These are phyloP conservation scores for Fraxinus baroniana DNA, from an alignment of 305 asterid species.

Conservation along the genomic window DNA sequence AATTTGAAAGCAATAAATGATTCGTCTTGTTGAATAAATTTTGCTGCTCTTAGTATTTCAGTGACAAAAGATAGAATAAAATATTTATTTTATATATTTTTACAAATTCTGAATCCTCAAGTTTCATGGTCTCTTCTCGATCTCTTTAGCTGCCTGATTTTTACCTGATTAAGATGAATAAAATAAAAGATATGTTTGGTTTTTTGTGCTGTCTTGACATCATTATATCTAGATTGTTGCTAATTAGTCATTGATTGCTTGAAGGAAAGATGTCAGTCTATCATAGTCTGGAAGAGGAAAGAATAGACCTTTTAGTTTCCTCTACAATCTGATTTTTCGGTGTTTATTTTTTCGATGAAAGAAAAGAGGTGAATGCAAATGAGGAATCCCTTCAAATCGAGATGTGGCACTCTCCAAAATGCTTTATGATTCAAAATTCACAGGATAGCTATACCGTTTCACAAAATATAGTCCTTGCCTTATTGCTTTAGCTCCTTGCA, in stretches of 20 bases:
- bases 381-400: background rate
- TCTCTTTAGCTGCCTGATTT: background rate
- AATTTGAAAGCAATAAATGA: background rate
- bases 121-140: background rate
- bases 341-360: background rate
- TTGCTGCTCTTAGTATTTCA: background rate
- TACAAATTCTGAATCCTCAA: background rate
- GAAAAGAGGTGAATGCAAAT: background rate
- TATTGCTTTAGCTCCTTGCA: slow-evolving; percentile 30
- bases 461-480: slow-evolving; percentile 1
- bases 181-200: background rate
- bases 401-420: background rate
- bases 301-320: background rate
- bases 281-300: background rate
- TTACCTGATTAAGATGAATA: background rate
- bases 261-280: background rate
- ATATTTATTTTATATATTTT: background rate
- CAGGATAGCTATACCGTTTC: background rate
- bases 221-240: background rate
- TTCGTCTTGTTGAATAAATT: background rate
- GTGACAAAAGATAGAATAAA: background rate
- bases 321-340: background rate
- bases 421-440: slow-evolving; percentile 7
- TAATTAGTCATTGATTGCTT: background rate
- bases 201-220: background rate